Evolutionary conservation across 2,329 filamentous ascomycete species (phyloP).

Genomic region (Cercospora sp.): DNA sequence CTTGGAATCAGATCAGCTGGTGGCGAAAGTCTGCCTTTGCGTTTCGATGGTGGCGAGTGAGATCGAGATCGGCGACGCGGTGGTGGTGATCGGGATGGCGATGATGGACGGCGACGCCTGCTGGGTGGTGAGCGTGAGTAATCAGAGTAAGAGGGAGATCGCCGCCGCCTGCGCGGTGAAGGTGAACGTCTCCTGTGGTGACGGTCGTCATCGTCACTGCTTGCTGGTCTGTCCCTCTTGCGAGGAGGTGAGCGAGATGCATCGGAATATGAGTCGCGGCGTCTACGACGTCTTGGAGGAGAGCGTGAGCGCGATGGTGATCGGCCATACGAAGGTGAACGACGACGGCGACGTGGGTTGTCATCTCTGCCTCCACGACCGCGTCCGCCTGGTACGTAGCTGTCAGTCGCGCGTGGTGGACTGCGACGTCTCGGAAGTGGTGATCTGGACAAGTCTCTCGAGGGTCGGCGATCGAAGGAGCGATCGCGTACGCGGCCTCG

Average conservation of each 20-base stretch:
- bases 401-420: slow-evolving; percentile 54
- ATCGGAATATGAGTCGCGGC: slow-evolving; percentile 20
- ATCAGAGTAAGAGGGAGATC: slow-evolving; percentile 66
- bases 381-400: slow-evolving; percentile 56
- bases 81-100: slow-evolving; percentile 19
- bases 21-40: slow-evolving; percentile 21
- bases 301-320: slow-evolving; percentile 35
- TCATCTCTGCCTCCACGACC: slow-evolving; percentile 34
- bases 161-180: slow-evolving; percentile 35
- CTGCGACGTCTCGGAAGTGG: slow-evolving; percentile 51
- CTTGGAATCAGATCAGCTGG: slow-evolving; percentile 26
- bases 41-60: slow-evolving; percentile 31
- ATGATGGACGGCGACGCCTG: slow-evolving; percentile 71
- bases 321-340: slow-evolving; percentile 31
- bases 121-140: slow-evolving; percentile 65
- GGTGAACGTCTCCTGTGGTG: slow-evolving; percentile 30
- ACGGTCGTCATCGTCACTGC: slow-evolving; percentile 14
- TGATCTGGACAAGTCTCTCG: slow-evolving; percentile 51
- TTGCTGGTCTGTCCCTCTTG: slow-evolving; percentile 21
- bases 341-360: slow-evolving; percentile 40
- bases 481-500: slow-evolving; percentile 44
- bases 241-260: slow-evolving; percentile 20
- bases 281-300: slow-evolving; percentile 33
- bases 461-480: slow-evolving; percentile 52
- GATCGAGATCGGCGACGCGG: slow-evolving; percentile 25